Conservation (phyloP, 2,329 filamentous ascomycete species). For the Xylariaceae sp. region DNA sequence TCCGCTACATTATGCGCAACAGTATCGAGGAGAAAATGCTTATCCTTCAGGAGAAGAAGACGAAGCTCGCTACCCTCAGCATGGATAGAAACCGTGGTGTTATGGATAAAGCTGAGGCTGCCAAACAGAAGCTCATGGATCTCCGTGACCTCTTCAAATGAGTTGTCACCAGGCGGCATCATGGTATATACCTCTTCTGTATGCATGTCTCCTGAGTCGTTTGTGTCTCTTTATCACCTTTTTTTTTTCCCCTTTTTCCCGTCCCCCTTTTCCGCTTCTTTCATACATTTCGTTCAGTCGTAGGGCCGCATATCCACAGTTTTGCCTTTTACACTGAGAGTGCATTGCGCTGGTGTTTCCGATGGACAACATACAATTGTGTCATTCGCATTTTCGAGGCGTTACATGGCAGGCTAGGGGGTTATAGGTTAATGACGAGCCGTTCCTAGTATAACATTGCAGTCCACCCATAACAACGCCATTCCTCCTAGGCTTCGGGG, state of each 20-base stretch:
- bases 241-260: neutral
- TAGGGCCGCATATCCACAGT: conserved; percentile 1
- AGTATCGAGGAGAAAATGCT: conserved; percentile 96
- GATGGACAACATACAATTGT: neutral
- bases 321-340: neutral
- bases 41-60: conserved; percentile 85
- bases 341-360: conserved; percentile 21
- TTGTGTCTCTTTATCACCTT: no score
- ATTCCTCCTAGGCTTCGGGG: neutral
- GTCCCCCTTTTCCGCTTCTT: neutral
- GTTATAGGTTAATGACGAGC: neutral
- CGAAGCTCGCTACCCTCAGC: conserved; percentile 79
- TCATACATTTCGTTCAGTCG: neutral
- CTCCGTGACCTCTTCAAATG: conserved; percentile 54
- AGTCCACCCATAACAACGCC: no score
- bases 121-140: conserved; percentile 58
- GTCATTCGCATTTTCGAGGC: conserved; percentile 6
- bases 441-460: no score
- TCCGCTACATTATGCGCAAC: conserved; percentile 80
- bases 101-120: conserved; percentile 53
- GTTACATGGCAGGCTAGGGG: conserved; percentile 3
- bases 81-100: conserved; percentile 54
- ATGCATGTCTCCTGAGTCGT: no score
- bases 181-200: neutral
- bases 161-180: conserved; percentile 1